phyloP scores from a whole-genome alignment of 345 rosid genomes.

The Lenwebbia sp. region DNA sequence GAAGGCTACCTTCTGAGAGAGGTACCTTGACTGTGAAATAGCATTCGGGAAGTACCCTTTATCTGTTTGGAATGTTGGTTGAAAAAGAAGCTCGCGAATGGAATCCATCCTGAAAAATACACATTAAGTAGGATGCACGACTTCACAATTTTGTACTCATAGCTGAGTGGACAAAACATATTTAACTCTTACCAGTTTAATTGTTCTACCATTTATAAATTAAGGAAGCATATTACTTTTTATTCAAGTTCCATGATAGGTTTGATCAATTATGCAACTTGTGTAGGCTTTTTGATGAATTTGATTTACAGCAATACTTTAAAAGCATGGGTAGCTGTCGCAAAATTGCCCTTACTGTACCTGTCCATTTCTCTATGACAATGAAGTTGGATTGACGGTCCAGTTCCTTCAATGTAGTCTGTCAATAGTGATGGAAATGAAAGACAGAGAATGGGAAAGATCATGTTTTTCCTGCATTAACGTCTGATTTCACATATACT shows the following conservation, averaged over 20 bases:
- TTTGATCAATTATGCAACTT: neutral
- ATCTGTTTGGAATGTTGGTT: neutral
- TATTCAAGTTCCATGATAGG: neutral
- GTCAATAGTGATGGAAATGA: neutral
- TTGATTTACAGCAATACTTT: neutral
- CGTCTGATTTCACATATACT: neutral
- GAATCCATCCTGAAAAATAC: neutral
- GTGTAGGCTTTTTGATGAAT: neutral
- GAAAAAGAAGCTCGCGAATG: neutral
- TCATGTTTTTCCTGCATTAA: neutral
- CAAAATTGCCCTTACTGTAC: neutral
- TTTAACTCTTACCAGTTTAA: neutral
- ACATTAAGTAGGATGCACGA: neutral
- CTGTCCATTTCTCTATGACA: neutral
- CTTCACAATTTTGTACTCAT: neutral
- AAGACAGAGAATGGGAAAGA: neutral
- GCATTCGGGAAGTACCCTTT: neutral
- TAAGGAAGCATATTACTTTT: neutral
- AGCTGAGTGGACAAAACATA: neutral
- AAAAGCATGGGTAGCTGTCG: neutral
- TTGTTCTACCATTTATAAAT: neutral
- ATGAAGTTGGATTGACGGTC: neutral
- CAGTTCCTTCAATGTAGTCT: neutral
- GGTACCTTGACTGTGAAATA: neutral
- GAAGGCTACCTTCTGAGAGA: neutral